Evolutionary conservation across 805 yeast species (phyloP).

Genomic region (Ogataea trehalophila): DNA sequence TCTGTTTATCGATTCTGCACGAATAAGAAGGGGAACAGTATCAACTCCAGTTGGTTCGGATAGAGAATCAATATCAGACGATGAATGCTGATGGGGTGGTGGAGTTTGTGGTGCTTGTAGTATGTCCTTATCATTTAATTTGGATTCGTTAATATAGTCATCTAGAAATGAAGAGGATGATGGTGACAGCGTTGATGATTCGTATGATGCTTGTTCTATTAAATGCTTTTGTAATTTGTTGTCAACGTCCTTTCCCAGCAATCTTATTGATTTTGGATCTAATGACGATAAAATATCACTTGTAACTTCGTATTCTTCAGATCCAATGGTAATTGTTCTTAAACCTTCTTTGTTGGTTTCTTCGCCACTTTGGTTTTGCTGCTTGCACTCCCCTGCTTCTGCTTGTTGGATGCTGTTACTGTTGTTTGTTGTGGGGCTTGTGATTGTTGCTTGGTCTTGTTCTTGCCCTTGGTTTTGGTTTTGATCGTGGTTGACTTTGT

Average conservation of each 20-base stretch:
- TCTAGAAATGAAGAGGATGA: background rate
- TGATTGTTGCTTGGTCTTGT: background rate
- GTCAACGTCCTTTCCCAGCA: background rate
- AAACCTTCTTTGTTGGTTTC: conserved; percentile 7
- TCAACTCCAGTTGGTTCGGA: conserved; percentile 7
- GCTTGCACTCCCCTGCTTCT: background rate
- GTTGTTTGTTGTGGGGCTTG: background rate
- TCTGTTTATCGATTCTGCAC: conserved; percentile 16
- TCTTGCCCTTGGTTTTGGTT: conserved; percentile 7
- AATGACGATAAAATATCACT: conserved; percentile 19
- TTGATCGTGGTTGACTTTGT: conserved; percentile 3
- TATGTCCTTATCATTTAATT: background rate
- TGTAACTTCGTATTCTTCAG: conserved; percentile 17
- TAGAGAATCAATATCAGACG: conserved; percentile 14
- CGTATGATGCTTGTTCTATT: background rate
- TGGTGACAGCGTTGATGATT: background rate
- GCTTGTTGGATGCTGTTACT: background rate
- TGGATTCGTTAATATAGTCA: background rate
- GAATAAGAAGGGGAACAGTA: conserved; percentile 10
- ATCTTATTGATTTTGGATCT: conserved; percentile 17
- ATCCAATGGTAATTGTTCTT: conserved; percentile 12
- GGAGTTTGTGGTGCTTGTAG: too few relatives aligned
- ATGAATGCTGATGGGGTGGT: background rate
- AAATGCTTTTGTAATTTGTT: too few relatives aligned
- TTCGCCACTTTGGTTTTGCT: conserved; percentile 4